Evolutionary conservation across 2,329 filamentous ascomycete species (phyloP).

Genomic region (Purpureocillium takamizusanense): DNA sequence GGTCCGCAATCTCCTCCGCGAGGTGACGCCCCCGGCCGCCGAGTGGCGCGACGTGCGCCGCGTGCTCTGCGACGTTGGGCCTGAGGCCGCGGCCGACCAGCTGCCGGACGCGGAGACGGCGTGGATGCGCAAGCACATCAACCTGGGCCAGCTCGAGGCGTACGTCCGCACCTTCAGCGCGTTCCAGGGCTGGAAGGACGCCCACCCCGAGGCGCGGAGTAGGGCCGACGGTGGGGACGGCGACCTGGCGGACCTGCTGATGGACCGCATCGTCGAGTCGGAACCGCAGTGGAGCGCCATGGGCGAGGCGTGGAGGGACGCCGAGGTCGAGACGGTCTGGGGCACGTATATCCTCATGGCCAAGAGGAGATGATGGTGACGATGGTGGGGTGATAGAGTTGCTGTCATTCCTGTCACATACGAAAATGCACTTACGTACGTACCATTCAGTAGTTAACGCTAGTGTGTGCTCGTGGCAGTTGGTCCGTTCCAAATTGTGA

Average conservation of each 20-base stretch:
- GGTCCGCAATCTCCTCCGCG: slow-evolving; percentile 40
- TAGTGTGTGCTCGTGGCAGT: too few species aligned
- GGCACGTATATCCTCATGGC: slow-evolving; percentile 51
- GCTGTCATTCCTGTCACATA: too few species aligned
- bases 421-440: too few species aligned
- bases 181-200: slow-evolving; percentile 49
- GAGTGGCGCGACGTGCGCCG: slow-evolving; percentile 45
- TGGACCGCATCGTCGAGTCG: slow-evolving; percentile 46
- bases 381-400: too few species aligned
- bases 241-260: slow-evolving; percentile 54
- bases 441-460: too few species aligned
- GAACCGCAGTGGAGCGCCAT: slow-evolving; percentile 41
- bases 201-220: slow-evolving; percentile 39
- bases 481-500: too few species aligned
- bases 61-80: slow-evolving; percentile 48
- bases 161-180: slow-evolving; percentile 54
- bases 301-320: slow-evolving; percentile 41
- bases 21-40: slow-evolving; percentile 38
- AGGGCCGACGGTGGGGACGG: slow-evolving; percentile 45
- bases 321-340: slow-evolving; percentile 50
- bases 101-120: slow-evolving; percentile 20
- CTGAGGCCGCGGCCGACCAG: slow-evolving; percentile 19
- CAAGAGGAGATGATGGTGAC: slow-evolving; percentile 8
- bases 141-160: slow-evolving; percentile 48
- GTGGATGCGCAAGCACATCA: slow-evolving; percentile 46